A percentile compares a stretch with the other conserved stretches of the same genome.
Evolutionary conservation across 306 rosid genomes (phyloP).

Genomic region (Cicer arietinum): DNA sequence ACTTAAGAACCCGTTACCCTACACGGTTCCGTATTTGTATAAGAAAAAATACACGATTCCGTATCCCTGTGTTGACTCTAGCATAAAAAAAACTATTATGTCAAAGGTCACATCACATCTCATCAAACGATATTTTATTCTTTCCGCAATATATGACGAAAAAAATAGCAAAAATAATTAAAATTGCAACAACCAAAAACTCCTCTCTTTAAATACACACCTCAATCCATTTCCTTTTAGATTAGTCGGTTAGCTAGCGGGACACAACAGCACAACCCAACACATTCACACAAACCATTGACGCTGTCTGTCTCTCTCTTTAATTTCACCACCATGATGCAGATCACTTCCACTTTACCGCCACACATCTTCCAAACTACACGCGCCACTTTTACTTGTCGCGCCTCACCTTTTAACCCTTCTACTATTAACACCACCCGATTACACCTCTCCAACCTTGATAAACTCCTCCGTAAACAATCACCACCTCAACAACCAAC

Average conservation of each 20-base stretch:
- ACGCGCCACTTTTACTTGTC: slow-evolving; percentile 51
- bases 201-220: slow-evolving; percentile 10
- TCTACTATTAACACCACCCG: slow-evolving; percentile 47
- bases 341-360: slow-evolving; percentile 60
- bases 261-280: slow-evolving; percentile 6
- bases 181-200: slow-evolving; percentile 30
- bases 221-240: background rate
- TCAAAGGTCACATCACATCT: background rate
- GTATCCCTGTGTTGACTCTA: too few species aligned
- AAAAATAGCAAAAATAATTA: background rate
- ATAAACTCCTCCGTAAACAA: slow-evolving; percentile 67
- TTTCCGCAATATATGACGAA: slow-evolving; percentile 23
- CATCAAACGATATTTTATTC: background rate
- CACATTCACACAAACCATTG: background rate
- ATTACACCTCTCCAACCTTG: slow-evolving; percentile 73
- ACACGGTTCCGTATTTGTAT: too few species aligned
- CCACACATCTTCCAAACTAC: slow-evolving; percentile 55
- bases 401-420: slow-evolving; percentile 64
- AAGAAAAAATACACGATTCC: too few species aligned
- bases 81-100: too few species aligned
- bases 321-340: slow-evolving; percentile 46
- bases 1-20: too few species aligned
- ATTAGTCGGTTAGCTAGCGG: slow-evolving; percentile 3
- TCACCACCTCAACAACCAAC: background rate
- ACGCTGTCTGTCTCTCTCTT: background rate